These are phyloP conservation scores for Candida stauntonica DNA, from an alignment of 805 yeast genomes.

Conservation along the genomic window DNA sequence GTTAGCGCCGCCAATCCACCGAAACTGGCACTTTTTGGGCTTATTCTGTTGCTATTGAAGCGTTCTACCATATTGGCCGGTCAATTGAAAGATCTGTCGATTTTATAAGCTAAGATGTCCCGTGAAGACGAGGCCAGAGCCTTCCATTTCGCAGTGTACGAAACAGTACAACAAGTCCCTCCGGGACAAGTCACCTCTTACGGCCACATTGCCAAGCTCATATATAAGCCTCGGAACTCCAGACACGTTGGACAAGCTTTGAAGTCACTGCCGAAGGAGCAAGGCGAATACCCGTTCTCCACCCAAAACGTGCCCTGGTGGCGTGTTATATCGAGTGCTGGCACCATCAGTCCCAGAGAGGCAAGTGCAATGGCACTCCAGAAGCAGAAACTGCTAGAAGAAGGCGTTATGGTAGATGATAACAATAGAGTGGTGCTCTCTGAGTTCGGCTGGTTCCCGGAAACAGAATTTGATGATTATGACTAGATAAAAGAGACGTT, in stretches of 20 bases:
- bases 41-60: background rate
- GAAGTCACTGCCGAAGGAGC: slow-evolving; percentile 40
- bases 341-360: slow-evolving; percentile 53
- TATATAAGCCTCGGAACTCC: slow-evolving; percentile 60
- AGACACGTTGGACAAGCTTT: slow-evolving; percentile 73
- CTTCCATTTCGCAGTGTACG: slow-evolving; percentile 60
- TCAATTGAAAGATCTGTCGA: too few relatives aligned
- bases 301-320: slow-evolving; percentile 48
- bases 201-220: slow-evolving; percentile 67
- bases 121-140: slow-evolving; percentile 43
- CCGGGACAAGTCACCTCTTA: slow-evolving; percentile 64
- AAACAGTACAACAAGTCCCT: slow-evolving; percentile 51
- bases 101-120: too few relatives aligned
- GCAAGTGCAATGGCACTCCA: slow-evolving; percentile 43
- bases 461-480: slow-evolving; percentile 27
- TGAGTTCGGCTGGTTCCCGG: slow-evolving; percentile 69
- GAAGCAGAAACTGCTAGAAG: slow-evolving; percentile 38
- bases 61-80: background rate
- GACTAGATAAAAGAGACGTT: slow-evolving; percentile 4
- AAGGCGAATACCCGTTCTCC: slow-evolving; percentile 12
- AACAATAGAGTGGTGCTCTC: slow-evolving; percentile 36
- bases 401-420: slow-evolving; percentile 40
- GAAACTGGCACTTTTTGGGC: background rate
- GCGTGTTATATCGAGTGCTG: slow-evolving; percentile 66
- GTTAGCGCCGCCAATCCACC: background rate